These are phyloP conservation scores for Fusarium subtropicale DNA, from an alignment of 2,329 filamentous ascomycete genomes.

Conservation along the genomic window DNA sequence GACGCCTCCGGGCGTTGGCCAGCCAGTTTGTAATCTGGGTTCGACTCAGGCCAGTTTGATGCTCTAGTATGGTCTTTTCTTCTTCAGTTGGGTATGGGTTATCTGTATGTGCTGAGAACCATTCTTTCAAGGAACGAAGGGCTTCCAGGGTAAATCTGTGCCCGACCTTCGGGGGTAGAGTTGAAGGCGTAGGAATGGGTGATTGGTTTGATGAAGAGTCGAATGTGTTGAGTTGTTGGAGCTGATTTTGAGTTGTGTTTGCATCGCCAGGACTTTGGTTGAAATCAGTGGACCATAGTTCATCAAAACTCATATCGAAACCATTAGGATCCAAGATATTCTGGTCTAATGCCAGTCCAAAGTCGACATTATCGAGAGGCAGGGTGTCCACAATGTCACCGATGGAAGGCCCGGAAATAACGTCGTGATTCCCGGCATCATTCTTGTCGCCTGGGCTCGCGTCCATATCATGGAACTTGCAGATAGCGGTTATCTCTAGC, in stretches of 20 bases:
- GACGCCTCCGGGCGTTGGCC: slow-evolving; percentile 82
- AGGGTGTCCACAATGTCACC: neutral
- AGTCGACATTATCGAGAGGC: neutral
- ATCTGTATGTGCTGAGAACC: slow-evolving; percentile 78
- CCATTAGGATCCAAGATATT: neutral
- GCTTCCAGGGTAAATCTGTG: slow-evolving; percentile 31
- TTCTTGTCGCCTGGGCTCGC: neutral
- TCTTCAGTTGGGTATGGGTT: slow-evolving; percentile 87
- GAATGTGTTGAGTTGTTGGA: neutral
- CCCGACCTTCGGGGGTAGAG: slow-evolving; percentile 24
- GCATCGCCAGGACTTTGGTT: neutral
- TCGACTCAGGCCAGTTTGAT: slow-evolving; percentile 78
- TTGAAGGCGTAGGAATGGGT: neutral
- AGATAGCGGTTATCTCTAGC: neutral
- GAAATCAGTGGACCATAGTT: neutral
- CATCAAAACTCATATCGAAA: neutral
- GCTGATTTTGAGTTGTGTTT: neutral
- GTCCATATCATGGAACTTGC: neutral
- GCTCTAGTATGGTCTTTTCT: slow-evolving; percentile 79
- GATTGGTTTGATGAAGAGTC: neutral
- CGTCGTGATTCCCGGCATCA: neutral
- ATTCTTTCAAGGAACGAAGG: slow-evolving; percentile 73
- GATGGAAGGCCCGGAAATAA: neutral
- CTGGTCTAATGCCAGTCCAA: neutral
- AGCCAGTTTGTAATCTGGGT: slow-evolving; percentile 90